Conservation (phyloP, 2,329 filamentous ascomycete genomes). For the Gaeumannomyces sp. region DNA sequence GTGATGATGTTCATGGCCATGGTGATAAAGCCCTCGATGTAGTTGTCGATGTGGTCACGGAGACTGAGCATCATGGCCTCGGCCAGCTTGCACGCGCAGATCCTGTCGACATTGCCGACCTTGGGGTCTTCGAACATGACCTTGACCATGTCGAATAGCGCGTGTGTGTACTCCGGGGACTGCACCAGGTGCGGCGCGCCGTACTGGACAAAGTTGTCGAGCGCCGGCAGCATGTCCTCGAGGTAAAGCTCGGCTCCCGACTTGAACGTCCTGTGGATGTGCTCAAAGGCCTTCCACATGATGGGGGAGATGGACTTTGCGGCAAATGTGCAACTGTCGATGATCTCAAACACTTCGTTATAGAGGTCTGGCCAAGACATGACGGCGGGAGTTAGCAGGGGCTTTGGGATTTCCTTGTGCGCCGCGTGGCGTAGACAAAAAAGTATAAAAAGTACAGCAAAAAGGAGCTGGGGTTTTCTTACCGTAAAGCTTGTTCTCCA, state of each 20-base stretch:
- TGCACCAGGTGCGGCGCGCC: constrained; percentile 74
- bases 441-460: too few species aligned
- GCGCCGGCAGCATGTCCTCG: constrained; percentile 95
- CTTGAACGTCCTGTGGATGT: constrained; percentile 96
- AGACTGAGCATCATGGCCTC: constrained; percentile 97
- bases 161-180: constrained; percentile 80
- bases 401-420: too few species aligned
- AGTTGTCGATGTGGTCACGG: constrained; percentile 79
- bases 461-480: constrained; percentile 21
- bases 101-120: constrained; percentile 87
- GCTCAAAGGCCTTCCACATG: constrained; percentile 98
- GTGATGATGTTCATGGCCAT: constrained; percentile 81
- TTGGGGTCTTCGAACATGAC: constrained; percentile 93
- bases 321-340: constrained; percentile 97
- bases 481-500: constrained; percentile 97
- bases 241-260: constrained; percentile 93
- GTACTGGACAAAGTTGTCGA: constrained; percentile 97
- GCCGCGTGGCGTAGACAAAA: too few species aligned
- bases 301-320: constrained; percentile 91
- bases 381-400: too few species aligned
- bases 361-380: constrained; percentile 61
- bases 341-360: constrained; percentile 98
- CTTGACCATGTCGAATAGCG: constrained; percentile 87
- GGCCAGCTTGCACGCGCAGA: constrained; percentile 95
- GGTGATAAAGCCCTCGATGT: constrained; percentile 80